Conservation (phyloP, 1,139 yeast genomes). For the Saccharomyces uvarum region DNA sequence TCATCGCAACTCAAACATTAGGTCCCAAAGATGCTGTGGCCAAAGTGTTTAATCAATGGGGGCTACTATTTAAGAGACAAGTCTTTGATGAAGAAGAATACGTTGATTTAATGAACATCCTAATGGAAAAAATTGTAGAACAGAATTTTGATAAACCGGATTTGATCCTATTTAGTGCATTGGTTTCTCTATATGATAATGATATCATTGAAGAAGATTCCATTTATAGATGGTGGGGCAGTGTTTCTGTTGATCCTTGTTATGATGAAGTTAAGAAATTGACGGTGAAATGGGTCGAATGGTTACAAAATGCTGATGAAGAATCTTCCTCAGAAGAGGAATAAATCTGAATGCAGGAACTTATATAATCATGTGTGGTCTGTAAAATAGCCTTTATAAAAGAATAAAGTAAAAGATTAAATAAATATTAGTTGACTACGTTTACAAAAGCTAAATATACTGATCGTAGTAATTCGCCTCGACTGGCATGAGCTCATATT, state of each 20-base stretch:
- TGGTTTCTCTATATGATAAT: conserved; percentile 64
- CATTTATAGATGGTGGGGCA: conserved; percentile 76
- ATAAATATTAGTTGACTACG: neutral
- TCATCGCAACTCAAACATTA: conserved; percentile 67
- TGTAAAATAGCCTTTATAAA: neutral
- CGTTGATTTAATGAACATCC: conserved; percentile 56
- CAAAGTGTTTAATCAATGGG: conserved; percentile 75
- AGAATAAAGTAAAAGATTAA: neutral
- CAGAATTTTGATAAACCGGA: conserved; percentile 29
- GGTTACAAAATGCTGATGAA: conserved; percentile 86
- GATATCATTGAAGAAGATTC: conserved; percentile 79
- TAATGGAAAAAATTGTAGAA: conserved; percentile 34
- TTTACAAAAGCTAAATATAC: neutral
- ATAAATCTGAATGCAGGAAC: neutral
- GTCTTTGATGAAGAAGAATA: conserved; percentile 75
- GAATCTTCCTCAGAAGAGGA: conserved; percentile 40
- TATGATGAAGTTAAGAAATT: conserved; percentile 47
- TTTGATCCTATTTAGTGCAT: conserved; percentile 45
- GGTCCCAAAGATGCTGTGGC: conserved; percentile 67
- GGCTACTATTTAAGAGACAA: conserved; percentile 67
- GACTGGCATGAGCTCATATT: neutral
- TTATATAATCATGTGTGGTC: neutral
- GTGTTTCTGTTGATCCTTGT: conserved; percentile 38
- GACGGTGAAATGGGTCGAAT: conserved; percentile 68
- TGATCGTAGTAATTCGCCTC: neutral